Evolutionary conservation across 495 filamentous ascomycete genomes (phyloP).

Genomic region (Niebla homalea): DNA sequence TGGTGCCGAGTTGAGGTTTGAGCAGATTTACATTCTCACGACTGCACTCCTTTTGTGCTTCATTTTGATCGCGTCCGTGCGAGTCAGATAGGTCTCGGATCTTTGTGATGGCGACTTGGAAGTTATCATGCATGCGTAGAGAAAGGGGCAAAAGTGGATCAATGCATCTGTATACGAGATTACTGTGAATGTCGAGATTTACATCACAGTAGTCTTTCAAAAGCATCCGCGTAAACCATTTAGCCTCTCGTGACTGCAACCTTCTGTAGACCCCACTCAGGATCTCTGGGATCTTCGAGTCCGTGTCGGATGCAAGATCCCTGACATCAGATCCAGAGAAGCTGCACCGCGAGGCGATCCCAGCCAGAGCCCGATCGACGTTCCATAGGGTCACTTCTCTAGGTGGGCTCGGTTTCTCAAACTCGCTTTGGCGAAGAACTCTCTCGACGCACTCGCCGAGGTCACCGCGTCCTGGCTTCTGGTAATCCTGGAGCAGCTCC

Average conservation of each 20-base stretch:
- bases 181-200: constrained; percentile 42
- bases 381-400: constrained; percentile 55
- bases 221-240: constrained; percentile 79
- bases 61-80: not conserved
- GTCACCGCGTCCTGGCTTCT: constrained; percentile 42
- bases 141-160: constrained; percentile 48
- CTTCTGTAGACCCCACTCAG: constrained; percentile 38
- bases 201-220: constrained; percentile 49
- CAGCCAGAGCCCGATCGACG: constrained; percentile 50
- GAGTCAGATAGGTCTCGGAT: constrained; percentile 21
- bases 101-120: constrained; percentile 36
- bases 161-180: constrained; percentile 33
- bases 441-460: constrained; percentile 56
- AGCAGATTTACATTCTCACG: constrained; percentile 33
- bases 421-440: constrained; percentile 51
- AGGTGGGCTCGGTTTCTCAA: constrained; percentile 19
- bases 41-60: constrained; percentile 11
- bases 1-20: constrained; percentile 52
- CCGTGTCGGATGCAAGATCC: constrained; percentile 29
- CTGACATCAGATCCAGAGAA: constrained; percentile 56
- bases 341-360: constrained; percentile 49
- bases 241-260: constrained; percentile 57
- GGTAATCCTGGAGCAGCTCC: constrained; percentile 50
- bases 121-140: constrained; percentile 51
- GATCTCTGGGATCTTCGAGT: constrained; percentile 12